Conservation (phyloP, 176 grass and related monocot genomes). For the Phoenix roebelenii region DNA sequence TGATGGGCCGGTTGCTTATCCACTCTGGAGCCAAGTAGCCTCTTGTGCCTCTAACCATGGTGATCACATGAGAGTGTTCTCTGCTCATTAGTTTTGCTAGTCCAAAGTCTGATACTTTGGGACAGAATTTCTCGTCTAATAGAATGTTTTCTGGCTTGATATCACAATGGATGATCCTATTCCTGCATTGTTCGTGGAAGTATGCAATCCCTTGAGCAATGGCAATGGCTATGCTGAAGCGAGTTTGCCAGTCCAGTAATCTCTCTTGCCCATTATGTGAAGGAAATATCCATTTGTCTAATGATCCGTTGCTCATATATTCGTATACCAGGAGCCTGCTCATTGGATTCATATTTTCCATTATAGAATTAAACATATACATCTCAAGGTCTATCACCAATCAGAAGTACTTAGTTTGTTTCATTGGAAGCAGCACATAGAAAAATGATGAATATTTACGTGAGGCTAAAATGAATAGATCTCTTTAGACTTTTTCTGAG, state of each 20-base stretch:
- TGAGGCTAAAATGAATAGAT: too few species aligned
- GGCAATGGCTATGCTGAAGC: slow-evolving; percentile 1
- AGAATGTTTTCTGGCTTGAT: too few species aligned
- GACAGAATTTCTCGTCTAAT: slow-evolving; percentile 8
- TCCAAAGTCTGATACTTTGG: slow-evolving; percentile 12
- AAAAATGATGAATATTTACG: too few species aligned
- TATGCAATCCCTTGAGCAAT: slow-evolving; percentile 8
- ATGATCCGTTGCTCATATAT: slow-evolving; percentile 10
- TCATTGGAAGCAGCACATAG: too few species aligned
- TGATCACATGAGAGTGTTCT: slow-evolving; percentile 11
- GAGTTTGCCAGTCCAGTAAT: slow-evolving; percentile 6
- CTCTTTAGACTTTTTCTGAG: too few species aligned
- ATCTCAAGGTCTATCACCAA: too few species aligned
- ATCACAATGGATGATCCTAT: too few species aligned
- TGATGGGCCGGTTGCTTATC: slow-evolving; percentile 14
- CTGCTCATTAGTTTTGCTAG: slow-evolving; percentile 14
- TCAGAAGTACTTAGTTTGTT: too few species aligned
- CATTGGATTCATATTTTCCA: background rate
- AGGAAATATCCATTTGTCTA: slow-evolving; percentile 16
- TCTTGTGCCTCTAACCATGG: slow-evolving; percentile 12
- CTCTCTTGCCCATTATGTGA: background rate
- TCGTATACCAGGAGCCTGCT: slow-evolving; percentile 13
- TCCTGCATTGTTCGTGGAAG: too few species aligned
- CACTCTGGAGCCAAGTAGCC: slow-evolving; percentile 17
- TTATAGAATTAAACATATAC: too few species aligned